Conservation (phyloP, 352 stramenopile genomes). For the Globisporangium mamillatum region DNA sequence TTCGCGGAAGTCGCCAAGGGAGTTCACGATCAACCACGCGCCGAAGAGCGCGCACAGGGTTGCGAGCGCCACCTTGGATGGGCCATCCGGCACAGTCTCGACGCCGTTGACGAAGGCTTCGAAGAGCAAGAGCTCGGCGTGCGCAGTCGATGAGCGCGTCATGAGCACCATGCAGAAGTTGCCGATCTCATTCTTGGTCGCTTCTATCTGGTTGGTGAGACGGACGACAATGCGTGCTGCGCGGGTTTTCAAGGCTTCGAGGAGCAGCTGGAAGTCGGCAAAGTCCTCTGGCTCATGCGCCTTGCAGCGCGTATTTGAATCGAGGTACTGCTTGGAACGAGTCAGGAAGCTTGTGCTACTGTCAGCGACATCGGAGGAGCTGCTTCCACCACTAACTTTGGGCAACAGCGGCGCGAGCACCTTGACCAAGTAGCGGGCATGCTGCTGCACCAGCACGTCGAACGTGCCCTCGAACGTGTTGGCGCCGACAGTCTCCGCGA, state of each 20-base stretch:
- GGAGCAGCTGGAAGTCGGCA: slow-evolving; percentile 23
- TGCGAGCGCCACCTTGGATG: slow-evolving; percentile 18
- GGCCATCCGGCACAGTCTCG: slow-evolving; percentile 19
- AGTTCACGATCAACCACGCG: slow-evolving; percentile 27
- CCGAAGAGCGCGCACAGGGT: slow-evolving; percentile 29
- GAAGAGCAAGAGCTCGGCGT: slow-evolving; percentile 32
- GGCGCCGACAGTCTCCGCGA: slow-evolving; percentile 35
- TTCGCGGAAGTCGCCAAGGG: slow-evolving; percentile 42
- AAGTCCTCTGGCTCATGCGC: slow-evolving; percentile 21
- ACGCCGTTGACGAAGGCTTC: slow-evolving; percentile 26
- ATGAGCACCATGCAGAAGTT: slow-evolving; percentile 43
- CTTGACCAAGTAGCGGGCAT: slow-evolving; percentile 61
- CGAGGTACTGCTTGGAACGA: slow-evolving; percentile 10
- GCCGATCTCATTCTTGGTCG: slow-evolving; percentile 19
- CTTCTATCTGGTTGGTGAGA: not conserved
- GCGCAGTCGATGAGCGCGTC: slow-evolving; percentile 31
- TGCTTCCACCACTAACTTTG: not conserved
- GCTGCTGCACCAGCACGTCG: slow-evolving; percentile 69
- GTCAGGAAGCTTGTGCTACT: not conserved
- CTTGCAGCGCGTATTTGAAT: slow-evolving; percentile 14
- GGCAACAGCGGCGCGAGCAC: not conserved
- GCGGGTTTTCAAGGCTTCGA: slow-evolving; percentile 29
- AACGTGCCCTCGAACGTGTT: slow-evolving; percentile 69
- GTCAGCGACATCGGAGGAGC: too few species aligned
- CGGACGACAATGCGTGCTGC: slow-evolving; percentile 20